Conservation (phyloP, 768 basidiomycete species). For the Fomitopsis serialis region DNA sequence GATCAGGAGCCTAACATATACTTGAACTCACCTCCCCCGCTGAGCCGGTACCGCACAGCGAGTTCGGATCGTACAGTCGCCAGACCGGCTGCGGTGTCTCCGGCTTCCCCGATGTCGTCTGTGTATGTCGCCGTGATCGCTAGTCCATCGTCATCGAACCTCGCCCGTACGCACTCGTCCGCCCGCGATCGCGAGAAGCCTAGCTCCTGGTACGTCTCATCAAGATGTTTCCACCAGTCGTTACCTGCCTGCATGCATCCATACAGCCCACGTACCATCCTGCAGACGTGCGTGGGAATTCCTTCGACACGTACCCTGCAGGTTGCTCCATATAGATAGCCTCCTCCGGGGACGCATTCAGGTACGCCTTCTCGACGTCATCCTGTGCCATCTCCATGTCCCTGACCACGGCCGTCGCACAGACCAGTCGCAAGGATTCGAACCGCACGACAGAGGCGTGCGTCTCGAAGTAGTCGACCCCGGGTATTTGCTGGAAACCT, state of each 20-base stretch:
- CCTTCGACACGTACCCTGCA: no score
- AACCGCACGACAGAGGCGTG: constrained; percentile 14
- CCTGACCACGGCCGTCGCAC: constrained; percentile 30
- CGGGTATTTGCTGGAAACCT: constrained; percentile 31
- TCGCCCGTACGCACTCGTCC: constrained; percentile 9
- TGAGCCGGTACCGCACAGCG: constrained; percentile 7
- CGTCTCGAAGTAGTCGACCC: constrained; percentile 27
- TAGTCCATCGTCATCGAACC: not conserved
- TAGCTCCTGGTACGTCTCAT: not conserved
- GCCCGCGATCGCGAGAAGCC: constrained; percentile 3
- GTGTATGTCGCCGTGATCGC: no score
- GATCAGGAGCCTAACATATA: no score
- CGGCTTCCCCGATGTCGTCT: no score
- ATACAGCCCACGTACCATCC: no score
- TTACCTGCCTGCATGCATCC: no score
- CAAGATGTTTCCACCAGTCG: constrained; percentile 21
- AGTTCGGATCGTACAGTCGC: not conserved
- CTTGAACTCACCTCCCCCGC: no score
- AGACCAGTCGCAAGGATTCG: constrained; percentile 10
- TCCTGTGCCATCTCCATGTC: no score
- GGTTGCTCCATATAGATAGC: no score
- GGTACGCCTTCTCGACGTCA: no score
- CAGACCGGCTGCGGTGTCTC: not conserved
- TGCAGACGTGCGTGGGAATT: no score
- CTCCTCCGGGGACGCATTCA: no score